These are phyloP conservation scores for Globisporangium uncinulatum DNA, from an alignment of 352 stramenopile genomes.

Conservation along the genomic window DNA sequence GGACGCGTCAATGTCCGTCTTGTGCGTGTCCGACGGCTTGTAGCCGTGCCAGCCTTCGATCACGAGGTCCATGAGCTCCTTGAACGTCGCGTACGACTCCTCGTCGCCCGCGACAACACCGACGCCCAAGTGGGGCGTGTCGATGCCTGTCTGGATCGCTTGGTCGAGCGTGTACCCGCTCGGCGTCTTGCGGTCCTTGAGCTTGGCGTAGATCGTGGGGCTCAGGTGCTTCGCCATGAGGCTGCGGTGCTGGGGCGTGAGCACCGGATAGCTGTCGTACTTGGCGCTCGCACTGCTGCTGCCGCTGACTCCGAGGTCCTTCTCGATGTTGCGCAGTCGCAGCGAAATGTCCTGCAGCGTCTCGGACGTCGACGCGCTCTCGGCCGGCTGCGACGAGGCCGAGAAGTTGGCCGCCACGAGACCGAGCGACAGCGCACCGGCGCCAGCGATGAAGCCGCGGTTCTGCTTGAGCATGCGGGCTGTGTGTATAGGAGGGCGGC, in stretches of 20 bases:
- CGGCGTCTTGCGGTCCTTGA: slow-evolving; percentile 66
- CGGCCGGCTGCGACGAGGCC: slow-evolving; percentile 22
- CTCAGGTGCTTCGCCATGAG: slow-evolving; percentile 85
- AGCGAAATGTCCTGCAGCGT: slow-evolving; percentile 62
- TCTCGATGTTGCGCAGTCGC: slow-evolving; percentile 57
- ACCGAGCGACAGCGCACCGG: slow-evolving; percentile 47
- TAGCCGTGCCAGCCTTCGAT: slow-evolving; percentile 87
- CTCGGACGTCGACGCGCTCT: slow-evolving; percentile 53
- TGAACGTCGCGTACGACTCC: slow-evolving; percentile 77
- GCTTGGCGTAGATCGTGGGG: slow-evolving; percentile 73
- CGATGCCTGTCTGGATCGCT: slow-evolving; percentile 82
- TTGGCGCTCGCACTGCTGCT: slow-evolving; percentile 1
- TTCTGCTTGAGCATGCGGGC: slow-evolving; percentile 52
- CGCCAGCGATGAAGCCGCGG: slow-evolving; percentile 42
- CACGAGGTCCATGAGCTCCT: slow-evolving; percentile 79
- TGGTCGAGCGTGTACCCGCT: slow-evolving; percentile 80
- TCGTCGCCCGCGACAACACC: slow-evolving; percentile 84
- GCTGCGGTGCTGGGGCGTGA: slow-evolving; percentile 79
- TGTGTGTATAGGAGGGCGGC: slow-evolving; percentile 11
- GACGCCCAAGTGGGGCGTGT: slow-evolving; percentile 76
- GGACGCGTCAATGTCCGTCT: slow-evolving; percentile 75
- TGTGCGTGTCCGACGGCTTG: slow-evolving; percentile 72
- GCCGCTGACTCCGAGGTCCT: slow-evolving; percentile 44
- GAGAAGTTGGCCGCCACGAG: slow-evolving; percentile 43
- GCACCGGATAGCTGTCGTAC: slow-evolving; percentile 76